These are phyloP conservation scores for Purpureocillium takamizusanense DNA, from an alignment of 2,329 filamentous ascomycete genomes.

Conservation along the genomic window DNA sequence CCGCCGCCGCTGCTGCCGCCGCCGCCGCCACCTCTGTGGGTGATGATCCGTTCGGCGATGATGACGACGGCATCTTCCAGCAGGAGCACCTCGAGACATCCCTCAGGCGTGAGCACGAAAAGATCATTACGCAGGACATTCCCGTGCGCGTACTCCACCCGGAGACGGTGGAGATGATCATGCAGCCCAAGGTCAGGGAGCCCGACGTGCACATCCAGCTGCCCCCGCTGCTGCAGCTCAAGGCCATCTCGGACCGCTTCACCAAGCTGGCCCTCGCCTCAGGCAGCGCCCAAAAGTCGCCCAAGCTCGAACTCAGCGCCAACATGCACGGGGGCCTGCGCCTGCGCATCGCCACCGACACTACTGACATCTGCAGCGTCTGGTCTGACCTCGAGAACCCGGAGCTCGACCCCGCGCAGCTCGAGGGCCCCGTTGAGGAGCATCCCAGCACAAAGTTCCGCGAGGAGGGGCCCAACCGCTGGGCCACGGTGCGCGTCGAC, in stretches of 20 bases:
- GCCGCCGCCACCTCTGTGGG: conserved; percentile 12
- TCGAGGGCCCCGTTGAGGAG: conserved; percentile 63
- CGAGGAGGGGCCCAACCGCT: conserved; percentile 67
- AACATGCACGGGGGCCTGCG: conserved; percentile 90
- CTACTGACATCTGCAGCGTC: conserved; percentile 72
- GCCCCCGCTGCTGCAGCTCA: conserved; percentile 78
- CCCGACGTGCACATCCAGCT: conserved; percentile 92
- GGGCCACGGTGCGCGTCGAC: conserved; percentile 86
- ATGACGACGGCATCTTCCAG: conserved; percentile 37
- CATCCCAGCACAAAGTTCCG: conserved; percentile 77
- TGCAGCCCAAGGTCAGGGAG: conserved; percentile 83
- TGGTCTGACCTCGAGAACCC: conserved; percentile 87
- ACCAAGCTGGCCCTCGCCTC: conserved; percentile 66
- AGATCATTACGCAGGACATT: conserved; percentile 89
- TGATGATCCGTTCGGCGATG: conserved; percentile 30
- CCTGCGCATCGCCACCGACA: conserved; percentile 73
- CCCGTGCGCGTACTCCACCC: conserved; percentile 86
- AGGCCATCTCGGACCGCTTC: conserved; percentile 90
- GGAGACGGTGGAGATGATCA: conserved; percentile 79
- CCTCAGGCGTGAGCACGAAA: conserved; percentile 67
- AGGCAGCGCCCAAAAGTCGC: conserved; percentile 30
- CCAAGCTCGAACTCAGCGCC: conserved; percentile 76
- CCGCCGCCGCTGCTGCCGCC: conserved; percentile 14
- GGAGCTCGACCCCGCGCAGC: conserved; percentile 68
- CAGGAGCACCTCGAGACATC: conserved; percentile 45